Base-by-base conservation (phyloP, 495 filamentous ascomycete genomes). In the Hypomontagnella submonticulosa region DNA sequence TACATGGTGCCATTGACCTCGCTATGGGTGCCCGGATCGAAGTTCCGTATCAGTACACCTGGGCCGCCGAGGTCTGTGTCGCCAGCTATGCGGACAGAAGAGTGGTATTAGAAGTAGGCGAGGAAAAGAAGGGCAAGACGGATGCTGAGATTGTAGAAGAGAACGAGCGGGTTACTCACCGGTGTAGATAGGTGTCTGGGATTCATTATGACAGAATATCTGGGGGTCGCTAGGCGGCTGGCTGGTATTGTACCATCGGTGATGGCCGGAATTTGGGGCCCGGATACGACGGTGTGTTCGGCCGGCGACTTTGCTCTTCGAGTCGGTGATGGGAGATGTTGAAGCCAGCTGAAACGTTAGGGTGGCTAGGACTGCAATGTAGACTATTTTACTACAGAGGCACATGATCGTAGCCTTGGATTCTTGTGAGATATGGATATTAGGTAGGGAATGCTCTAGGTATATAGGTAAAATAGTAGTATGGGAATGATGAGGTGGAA, bases 141-240 rank as follows among this genome's bases (percentile, higher is more conserved):
- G 34, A 40, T 40, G 3, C 18, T 1, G 33, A 19, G 40, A 27
- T 27, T 6, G 23, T 27, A 2, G 7, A n/a, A 13, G 3, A 15
- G 7, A 7, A 48, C 12, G 1, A 32, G 5, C 34, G 16, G 15
- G 4, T 11, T 49, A 44, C 55, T 66, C 59, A 20, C 62, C 16
- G 1, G 62, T 66, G 9, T 55, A 66, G 3, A 66, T 66, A 37
- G 62, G 62, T 11, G 48, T 4, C 34, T 60, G n/a, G 11, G 49
- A 60, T 42, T 66, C 62, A 2, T 43, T 12, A 27, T 19, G 62
- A 48, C 62, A 66, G 55, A 59, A 66, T 54, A 60, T 44, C 42
- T 66, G 62, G 3, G 54, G 50, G 20, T 66, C 62, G 36, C 42
- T 55, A 8, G 33, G 32, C 16, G 9, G 40, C 16, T 36, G 36